Evolutionary conservation across 768 basidiomycete genomes (phyloP).

Genomic region (Lentinula detonsa): DNA sequence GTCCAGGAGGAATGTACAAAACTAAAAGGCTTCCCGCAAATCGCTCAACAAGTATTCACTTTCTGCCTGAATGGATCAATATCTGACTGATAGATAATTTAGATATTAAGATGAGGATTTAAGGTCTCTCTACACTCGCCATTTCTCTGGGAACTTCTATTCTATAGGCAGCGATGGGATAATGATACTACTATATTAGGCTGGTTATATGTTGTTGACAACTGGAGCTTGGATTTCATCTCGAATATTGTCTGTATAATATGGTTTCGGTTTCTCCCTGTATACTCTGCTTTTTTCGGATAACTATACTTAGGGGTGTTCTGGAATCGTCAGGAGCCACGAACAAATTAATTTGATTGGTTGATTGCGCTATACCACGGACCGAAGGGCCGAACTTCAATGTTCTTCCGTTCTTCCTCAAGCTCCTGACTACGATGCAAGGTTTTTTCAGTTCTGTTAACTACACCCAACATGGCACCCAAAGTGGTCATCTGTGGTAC

Average conservation of each 20-base stretch:
- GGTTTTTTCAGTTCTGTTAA: neutral
- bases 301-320: too few relatives aligned
- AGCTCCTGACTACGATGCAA: neutral
- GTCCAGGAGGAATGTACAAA: slow-evolving; percentile 60
- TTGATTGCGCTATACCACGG: neutral
- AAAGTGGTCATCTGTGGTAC: slow-evolving; percentile 9
- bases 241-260: too few relatives aligned
- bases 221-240: too few relatives aligned
- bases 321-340: too few relatives aligned
- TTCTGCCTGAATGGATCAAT: too few relatives aligned
- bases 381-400: slow-evolving; percentile 1
- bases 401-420: neutral
- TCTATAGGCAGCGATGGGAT: too few relatives aligned
- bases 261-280: too few relatives aligned
- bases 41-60: slow-evolving; percentile 29
- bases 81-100: neutral
- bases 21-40: slow-evolving; percentile 42
- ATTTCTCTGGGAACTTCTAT: too few relatives aligned
- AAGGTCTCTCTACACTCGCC: too few relatives aligned
- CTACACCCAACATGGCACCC: slow-evolving; percentile 3
- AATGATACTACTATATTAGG: neutral
- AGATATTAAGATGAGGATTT: neutral
- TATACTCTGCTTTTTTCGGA: too few relatives aligned
- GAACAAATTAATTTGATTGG: too few relatives aligned
- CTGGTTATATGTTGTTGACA: neutral